These are phyloP conservation scores for Trichoderma semiorbis DNA, from an alignment of 2,329 filamentous ascomycete genomes.

Conservation along the genomic window DNA sequence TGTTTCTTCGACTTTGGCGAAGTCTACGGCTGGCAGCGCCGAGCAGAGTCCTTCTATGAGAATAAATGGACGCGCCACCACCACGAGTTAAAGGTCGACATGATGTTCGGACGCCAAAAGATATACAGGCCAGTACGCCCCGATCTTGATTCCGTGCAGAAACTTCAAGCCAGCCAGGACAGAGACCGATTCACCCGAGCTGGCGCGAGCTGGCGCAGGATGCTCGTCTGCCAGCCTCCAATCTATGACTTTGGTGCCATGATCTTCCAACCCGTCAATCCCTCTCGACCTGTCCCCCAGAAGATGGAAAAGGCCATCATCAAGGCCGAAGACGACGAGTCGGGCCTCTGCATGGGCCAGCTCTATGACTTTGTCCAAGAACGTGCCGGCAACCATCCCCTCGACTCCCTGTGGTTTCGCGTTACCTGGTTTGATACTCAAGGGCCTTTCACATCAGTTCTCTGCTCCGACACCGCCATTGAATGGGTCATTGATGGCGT, in stretches of 20 bases:
- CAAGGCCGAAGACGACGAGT: neutral
- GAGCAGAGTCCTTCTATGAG: constrained; percentile 1
- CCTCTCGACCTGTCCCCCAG: neutral
- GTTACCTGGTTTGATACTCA: neutral
- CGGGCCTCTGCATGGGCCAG: neutral
- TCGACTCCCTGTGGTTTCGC: neutral
- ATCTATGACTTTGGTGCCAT: neutral
- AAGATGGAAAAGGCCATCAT: neutral
- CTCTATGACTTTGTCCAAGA: constrained; percentile 5
- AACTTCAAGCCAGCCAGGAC: neutral
- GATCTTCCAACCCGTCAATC: neutral
- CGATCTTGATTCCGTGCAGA: neutral
- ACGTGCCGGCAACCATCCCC: neutral
- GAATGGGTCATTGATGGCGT: neutral
- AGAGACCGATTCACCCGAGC: neutral
- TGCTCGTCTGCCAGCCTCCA: constrained; percentile 3
- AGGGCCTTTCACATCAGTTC: neutral
- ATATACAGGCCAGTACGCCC: neutral
- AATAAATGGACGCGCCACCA: neutral
- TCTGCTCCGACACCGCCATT: neutral
- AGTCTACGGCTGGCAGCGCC: neutral
- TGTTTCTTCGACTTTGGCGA: neutral
- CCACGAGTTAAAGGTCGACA: neutral
- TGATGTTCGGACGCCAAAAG: neutral
- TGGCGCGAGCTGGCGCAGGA: constrained; percentile 3